Conservation (phyloP, 1,139 yeast species). For the Pichia sp. region DNA sequence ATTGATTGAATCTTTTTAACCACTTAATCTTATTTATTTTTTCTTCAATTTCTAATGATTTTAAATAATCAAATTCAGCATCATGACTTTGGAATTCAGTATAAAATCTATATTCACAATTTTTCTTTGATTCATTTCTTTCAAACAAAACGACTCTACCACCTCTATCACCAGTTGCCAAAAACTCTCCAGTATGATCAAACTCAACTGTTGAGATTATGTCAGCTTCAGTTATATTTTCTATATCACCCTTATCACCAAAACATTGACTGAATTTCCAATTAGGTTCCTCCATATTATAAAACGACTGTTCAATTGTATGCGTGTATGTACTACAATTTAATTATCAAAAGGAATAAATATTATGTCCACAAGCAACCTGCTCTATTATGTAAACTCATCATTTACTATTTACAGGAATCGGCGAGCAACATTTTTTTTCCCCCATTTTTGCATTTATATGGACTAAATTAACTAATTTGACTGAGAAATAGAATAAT, state of each 20-base stretch:
- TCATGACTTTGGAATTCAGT: slow-evolving; percentile 98
- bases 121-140: slow-evolving; percentile 70
- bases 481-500: neutral
- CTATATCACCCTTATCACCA: slow-evolving; percentile 97
- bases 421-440: neutral
- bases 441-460: neutral
- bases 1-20: slow-evolving; percentile 82
- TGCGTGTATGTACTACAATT: neutral
- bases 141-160: slow-evolving; percentile 96
- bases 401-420: neutral
- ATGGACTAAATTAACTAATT: neutral
- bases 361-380: neutral
- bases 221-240: slow-evolving; percentile 94
- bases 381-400: neutral
- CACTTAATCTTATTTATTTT: slow-evolving; percentile 96
- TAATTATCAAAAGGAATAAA: neutral
- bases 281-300: slow-evolving; percentile 24
- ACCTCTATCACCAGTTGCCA: slow-evolving; percentile 98
- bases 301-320: neutral
- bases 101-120: slow-evolving; percentile 90
- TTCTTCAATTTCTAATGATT: slow-evolving; percentile 94
- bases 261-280: slow-evolving; percentile 88
- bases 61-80: slow-evolving; percentile 95
- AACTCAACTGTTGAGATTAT: slow-evolving; percentile 96
- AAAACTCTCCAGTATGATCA: slow-evolving; percentile 87